A percentile compares a stretch with the other conserved stretches of the same genome.
Conservation (phyloP, 108 stramenopile species). For the Fragilaria crotonensis region DNA sequence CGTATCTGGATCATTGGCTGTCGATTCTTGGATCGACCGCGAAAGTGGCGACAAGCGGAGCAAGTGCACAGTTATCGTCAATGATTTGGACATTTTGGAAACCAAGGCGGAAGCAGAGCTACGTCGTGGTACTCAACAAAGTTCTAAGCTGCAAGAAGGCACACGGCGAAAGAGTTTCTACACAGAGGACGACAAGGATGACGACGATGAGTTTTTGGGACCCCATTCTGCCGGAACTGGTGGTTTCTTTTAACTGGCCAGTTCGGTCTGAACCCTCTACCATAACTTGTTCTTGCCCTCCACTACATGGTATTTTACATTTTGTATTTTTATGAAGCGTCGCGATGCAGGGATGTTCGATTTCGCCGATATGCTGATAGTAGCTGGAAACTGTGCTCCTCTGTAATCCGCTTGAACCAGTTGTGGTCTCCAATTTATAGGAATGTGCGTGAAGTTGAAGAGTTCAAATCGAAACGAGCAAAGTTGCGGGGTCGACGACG, state of each 20-base stretch:
- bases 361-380: too few relatives aligned
- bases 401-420: too few relatives aligned
- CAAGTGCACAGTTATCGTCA: constrained; percentile 50
- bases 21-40: constrained; percentile 63
- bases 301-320: too few relatives aligned
- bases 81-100: constrained; percentile 73
- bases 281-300: too few relatives aligned
- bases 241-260: constrained; percentile 9
- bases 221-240: constrained; percentile 1
- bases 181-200: constrained; percentile 2
- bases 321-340: too few relatives aligned
- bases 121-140: constrained; percentile 1
- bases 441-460: too few relatives aligned
- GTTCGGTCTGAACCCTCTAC: too few relatives aligned
- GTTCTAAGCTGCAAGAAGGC: not conserved
- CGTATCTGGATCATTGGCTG: constrained; percentile 49
- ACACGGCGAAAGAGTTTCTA: constrained; percentile 3
- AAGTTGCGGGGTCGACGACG: too few relatives aligned
- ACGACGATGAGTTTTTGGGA: not conserved
- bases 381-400: too few relatives aligned
- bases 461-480: too few relatives aligned
- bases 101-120: constrained; percentile 63
- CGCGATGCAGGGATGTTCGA: too few relatives aligned
- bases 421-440: too few relatives aligned
- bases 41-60: constrained; percentile 46